Conservation (phyloP, 108 stramenopile genomes). For the Pseudonitzschia delicatissima region DNA sequence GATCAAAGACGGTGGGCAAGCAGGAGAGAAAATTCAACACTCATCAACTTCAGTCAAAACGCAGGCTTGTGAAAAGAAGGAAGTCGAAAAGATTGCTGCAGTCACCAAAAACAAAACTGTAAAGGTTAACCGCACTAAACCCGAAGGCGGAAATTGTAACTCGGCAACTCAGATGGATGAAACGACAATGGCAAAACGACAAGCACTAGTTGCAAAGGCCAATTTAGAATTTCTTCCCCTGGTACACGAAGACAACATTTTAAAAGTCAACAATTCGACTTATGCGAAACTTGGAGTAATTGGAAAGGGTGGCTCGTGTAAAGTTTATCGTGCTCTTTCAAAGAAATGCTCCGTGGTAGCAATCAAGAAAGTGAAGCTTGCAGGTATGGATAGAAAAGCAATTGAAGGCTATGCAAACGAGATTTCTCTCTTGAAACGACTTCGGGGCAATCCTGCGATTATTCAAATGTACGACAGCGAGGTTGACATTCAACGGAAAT, state of each 20-base stretch:
- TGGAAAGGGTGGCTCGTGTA: constrained; percentile 95
- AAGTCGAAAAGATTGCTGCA: background rate
- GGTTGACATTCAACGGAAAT: constrained; percentile 79
- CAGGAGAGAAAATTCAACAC: background rate
- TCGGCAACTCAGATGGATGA: background rate
- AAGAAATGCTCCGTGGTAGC: constrained; percentile 85
- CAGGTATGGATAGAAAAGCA: constrained; percentile 72
- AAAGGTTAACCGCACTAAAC: background rate
- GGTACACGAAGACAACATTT: constrained; percentile 75
- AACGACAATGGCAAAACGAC: constrained; percentile 12
- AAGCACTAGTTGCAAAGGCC: constrained; percentile 7
- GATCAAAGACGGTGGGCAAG: background rate
- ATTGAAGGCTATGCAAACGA: constrained; percentile 97
- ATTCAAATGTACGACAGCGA: constrained; percentile 90
- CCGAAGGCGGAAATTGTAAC: background rate
- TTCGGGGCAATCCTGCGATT: constrained; percentile 91
- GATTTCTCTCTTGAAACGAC: constrained; percentile 84
- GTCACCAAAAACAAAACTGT: background rate
- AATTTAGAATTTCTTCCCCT: constrained; percentile 72
- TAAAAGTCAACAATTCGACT: constrained; percentile 73
- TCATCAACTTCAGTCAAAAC: background rate
- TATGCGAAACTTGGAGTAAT: constrained; percentile 93
- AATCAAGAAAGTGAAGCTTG: constrained; percentile 94
- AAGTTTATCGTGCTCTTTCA: constrained; percentile 89
- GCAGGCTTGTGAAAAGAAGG: background rate